These are phyloP conservation scores for Nothophoma quercina DNA, from an alignment of 2,329 filamentous ascomycete species.

Conservation along the genomic window DNA sequence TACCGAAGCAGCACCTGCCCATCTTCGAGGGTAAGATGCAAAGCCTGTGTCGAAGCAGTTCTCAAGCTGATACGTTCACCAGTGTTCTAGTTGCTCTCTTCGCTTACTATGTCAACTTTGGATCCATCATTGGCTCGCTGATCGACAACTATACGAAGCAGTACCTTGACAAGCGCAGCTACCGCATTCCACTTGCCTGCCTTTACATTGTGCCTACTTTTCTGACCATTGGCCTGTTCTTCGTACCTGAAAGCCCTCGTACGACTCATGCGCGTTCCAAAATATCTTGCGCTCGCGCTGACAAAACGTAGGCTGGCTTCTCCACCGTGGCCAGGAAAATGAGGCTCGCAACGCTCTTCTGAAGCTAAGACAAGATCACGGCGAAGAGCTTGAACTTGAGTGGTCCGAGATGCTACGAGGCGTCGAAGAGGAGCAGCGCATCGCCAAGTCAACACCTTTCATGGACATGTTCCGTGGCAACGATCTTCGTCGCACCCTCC, in stretches of 20 bases:
- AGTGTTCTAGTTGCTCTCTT: conserved; percentile 56
- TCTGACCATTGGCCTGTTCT: conserved; percentile 49
- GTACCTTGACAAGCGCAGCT: conserved; percentile 33
- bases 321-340: conserved; percentile 26
- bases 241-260: conserved; percentile 47
- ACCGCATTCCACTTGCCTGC: conserved; percentile 59
- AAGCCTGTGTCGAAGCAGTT: too few species aligned
- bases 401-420: conserved; percentile 39
- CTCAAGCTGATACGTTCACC: too few species aligned
- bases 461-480: conserved; percentile 59
- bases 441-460: conserved; percentile 60
- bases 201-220: conserved; percentile 61
- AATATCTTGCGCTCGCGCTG: not conserved
- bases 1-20: conserved; percentile 50
- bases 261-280: not conserved
- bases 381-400: conserved; percentile 33
- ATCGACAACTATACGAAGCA: conserved; percentile 41
- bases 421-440: conserved; percentile 42
- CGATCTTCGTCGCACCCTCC: conserved; percentile 58
- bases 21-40: conserved; percentile 36
- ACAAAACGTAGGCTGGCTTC: conserved; percentile 45
- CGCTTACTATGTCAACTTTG: conserved; percentile 59
- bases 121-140: conserved; percentile 55
- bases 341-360: conserved; percentile 27
- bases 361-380: conserved; percentile 27